Conservation (phyloP, 2,329 filamentous ascomycete genomes). For the Monascus ruber region DNA sequence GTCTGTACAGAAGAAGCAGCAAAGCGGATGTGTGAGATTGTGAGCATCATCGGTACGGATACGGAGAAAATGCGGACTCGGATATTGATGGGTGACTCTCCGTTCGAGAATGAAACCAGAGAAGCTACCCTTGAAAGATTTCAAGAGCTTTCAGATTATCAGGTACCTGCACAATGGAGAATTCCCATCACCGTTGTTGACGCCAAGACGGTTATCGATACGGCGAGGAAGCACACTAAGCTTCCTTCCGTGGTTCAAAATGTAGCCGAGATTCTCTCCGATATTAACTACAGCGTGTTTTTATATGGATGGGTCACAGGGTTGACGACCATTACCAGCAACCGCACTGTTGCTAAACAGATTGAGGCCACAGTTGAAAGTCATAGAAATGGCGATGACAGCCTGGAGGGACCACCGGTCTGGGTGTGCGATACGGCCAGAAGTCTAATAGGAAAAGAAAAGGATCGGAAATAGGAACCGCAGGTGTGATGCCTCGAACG, state of each 20-base stretch:
- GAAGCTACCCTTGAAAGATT: slow-evolving; percentile 25
- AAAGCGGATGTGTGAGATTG: slow-evolving; percentile 55
- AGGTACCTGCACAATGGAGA: slow-evolving; percentile 42
- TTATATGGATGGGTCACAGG: slow-evolving; percentile 56
- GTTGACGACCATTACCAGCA: slow-evolving; percentile 59
- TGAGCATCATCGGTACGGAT: slow-evolving; percentile 50
- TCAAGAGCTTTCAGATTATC: slow-evolving; percentile 41
- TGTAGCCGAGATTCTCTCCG: slow-evolving; percentile 40
- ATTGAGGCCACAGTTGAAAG: slow-evolving; percentile 50
- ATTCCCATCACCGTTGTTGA: slow-evolving; percentile 51
- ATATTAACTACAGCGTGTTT: slow-evolving; percentile 59
- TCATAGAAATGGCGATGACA: slow-evolving; percentile 35
- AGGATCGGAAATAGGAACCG: slow-evolving; percentile 27
- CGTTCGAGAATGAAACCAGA: slow-evolving; percentile 19
- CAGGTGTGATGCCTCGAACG: not conserved
- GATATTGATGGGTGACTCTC: slow-evolving; percentile 45
- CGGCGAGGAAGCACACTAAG: slow-evolving; percentile 20
- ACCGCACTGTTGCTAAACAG: slow-evolving; percentile 54
- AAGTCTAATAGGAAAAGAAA: slow-evolving; percentile 57
- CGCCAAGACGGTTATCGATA: slow-evolving; percentile 31
- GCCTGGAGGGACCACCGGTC: slow-evolving; percentile 47
- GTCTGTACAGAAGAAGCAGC: slow-evolving; percentile 58
- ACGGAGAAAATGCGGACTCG: slow-evolving; percentile 49
- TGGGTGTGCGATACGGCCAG: slow-evolving; percentile 56
- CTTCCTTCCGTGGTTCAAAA: slow-evolving; percentile 36